phyloP scores from a whole-genome alignment of 2,329 filamentous ascomycete species.

The Dissoconium aciculare region DNA sequence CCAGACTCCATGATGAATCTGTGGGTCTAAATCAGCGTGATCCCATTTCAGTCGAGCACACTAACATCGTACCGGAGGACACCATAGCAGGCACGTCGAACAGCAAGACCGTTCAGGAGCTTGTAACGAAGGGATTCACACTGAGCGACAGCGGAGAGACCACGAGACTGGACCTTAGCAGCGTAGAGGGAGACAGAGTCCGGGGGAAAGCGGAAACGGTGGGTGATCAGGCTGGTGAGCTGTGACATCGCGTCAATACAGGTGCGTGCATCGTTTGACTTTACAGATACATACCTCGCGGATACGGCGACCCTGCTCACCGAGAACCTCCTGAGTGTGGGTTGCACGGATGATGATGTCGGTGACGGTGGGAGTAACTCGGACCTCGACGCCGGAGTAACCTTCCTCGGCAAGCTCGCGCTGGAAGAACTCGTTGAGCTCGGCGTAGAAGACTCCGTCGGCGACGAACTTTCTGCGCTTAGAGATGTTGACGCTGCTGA shows the following conservation, averaged over 20 bases:
- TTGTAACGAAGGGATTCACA: constrained; percentile 99
- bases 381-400: constrained; percentile 99
- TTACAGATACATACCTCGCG: constrained; percentile 44
- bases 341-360: constrained; percentile 99
- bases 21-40: too few relatives aligned
- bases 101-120: constrained; percentile 97
- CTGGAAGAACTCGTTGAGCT: constrained; percentile 99
- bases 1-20: constrained; percentile 99
- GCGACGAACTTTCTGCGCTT: constrained; percentile 63
- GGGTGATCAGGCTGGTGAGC: constrained; percentile 99
- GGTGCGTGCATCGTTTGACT: constrained; percentile 1
- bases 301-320: constrained; percentile 99
- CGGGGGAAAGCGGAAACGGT: constrained; percentile 99
- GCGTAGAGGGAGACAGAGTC: constrained; percentile 99
- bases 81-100: constrained; percentile 98
- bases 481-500: constrained; percentile 43
- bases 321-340: constrained; percentile 99
- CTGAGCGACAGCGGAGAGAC: constrained; percentile 98
- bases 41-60: too few relatives aligned
- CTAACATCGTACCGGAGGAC: constrained; percentile 58
- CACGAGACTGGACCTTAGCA: constrained; percentile 99
- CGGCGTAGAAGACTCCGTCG: constrained; percentile 99
- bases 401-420: constrained; percentile 99
- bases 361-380: constrained; percentile 98
- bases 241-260: constrained; percentile 9